These are phyloP conservation scores for Microstegium vimineum DNA, from an alignment of 176 grass and related monocot genomes.

Conservation along the genomic window DNA sequence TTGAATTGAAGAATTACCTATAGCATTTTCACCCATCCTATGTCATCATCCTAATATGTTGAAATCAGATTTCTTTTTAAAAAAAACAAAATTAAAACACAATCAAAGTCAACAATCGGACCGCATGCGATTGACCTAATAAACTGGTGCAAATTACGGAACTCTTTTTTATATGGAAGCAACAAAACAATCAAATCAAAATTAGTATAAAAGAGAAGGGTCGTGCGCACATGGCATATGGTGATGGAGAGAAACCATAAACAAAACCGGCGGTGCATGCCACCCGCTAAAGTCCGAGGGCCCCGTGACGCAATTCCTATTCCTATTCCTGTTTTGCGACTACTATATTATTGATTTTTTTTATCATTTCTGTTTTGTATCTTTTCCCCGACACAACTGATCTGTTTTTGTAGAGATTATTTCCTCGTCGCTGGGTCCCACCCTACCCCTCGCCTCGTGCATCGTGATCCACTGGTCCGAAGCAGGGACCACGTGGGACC, in stretches of 20 bases:
- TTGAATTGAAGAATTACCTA: background rate
- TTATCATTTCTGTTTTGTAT: background rate
- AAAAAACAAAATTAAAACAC: background rate
- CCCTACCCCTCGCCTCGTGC: too few relatives aligned
- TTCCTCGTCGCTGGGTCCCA: background rate
- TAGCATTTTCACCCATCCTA: too few relatives aligned
- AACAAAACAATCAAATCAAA: background rate
- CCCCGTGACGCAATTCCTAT: constrained; percentile 17
- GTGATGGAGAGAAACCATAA: constrained; percentile 24
- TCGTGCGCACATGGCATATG: constrained; percentile 34
- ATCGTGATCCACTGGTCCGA: background rate
- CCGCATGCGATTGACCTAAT: background rate
- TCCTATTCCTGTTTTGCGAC: background rate
- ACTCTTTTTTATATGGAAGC: background rate
- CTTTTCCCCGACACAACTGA: background rate
- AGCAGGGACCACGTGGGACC: constrained; percentile 7
- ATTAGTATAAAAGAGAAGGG: background rate
- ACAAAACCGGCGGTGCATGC: background rate
- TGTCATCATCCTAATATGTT: too few relatives aligned
- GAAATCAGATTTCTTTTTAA: too few relatives aligned
- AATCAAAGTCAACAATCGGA: background rate
- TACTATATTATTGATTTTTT: background rate
- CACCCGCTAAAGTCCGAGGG: constrained; percentile 17
- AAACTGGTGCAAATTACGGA: background rate
- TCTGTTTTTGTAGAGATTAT: background rate